Evolutionary conservation across 371 early-diverging fungal species (phyloP).

Genomic region (Rhizopus microsporus): DNA sequence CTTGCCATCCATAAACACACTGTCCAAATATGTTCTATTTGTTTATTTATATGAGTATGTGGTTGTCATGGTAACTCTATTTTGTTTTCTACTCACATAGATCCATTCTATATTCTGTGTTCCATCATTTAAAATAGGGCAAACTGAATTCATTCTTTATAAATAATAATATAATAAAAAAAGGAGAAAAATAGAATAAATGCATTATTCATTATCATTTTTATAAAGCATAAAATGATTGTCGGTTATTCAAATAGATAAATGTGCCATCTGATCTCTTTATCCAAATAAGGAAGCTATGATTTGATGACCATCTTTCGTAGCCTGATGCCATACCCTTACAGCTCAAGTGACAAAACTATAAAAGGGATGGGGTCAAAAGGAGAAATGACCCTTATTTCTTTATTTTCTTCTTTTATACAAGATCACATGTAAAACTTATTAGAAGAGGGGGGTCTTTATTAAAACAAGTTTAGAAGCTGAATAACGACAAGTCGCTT

Average conservation of each 20-base stretch:
- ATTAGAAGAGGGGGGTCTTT: too few relatives aligned
- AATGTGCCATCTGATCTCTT: slow-evolving; percentile 26
- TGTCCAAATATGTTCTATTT: slow-evolving; percentile 53
- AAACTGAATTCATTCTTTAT: slow-evolving; percentile 14
- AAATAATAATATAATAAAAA: background rate
- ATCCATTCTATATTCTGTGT: slow-evolving; percentile 34
- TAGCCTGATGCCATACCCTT: slow-evolving; percentile 10
- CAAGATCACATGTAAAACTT: background rate
- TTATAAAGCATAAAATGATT: slow-evolving; percentile 13
- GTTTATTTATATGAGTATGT: background rate
- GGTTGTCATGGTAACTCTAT: background rate
- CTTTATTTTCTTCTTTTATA: too few relatives aligned
- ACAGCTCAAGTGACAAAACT: background rate
- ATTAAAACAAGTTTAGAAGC: too few relatives aligned
- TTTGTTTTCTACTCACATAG: slow-evolving; percentile 23
- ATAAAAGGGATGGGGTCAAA: too few relatives aligned
- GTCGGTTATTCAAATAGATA: slow-evolving; percentile 11
- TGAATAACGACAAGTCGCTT: too few relatives aligned
- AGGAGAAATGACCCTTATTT: slow-evolving; percentile 2
- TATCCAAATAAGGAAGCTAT: slow-evolving; percentile 14
- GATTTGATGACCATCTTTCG: slow-evolving; percentile 11
- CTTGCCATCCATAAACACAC: slow-evolving; percentile 57
- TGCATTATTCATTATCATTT: slow-evolving; percentile 1
- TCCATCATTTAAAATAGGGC: slow-evolving; percentile 23
- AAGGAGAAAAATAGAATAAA: slow-evolving; percentile 12